These are phyloP conservation scores for Scolecobasidium constrictum DNA, from an alignment of 2,329 filamentous ascomycete genomes.

Conservation along the genomic window DNA sequence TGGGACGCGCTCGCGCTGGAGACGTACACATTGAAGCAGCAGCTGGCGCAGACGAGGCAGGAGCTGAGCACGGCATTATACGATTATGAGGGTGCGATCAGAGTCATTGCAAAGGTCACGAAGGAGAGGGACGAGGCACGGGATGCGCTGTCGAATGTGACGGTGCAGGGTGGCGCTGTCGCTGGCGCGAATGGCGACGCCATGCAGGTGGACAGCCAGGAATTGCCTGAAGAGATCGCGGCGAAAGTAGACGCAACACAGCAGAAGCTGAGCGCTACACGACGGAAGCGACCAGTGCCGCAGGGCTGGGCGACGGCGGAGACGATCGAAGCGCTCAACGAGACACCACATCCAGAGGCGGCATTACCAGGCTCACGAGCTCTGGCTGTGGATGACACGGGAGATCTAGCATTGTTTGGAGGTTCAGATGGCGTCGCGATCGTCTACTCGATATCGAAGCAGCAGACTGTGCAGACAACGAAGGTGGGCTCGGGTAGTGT, in stretches of 20 bases:
- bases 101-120: slow-evolving; percentile 86
- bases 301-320: slow-evolving; percentile 75
- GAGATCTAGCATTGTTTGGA: slow-evolving; percentile 60
- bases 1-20: slow-evolving; percentile 93
- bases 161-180: slow-evolving; percentile 49
- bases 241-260: slow-evolving; percentile 72
- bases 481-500: slow-evolving; percentile 46
- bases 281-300: slow-evolving; percentile 80
- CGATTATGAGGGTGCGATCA: slow-evolving; percentile 92
- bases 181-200: slow-evolving; percentile 55
- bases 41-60: slow-evolving; percentile 79
- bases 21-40: slow-evolving; percentile 81
- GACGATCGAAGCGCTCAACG: slow-evolving; percentile 50
- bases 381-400: slow-evolving; percentile 47
- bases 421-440: slow-evolving; percentile 65
- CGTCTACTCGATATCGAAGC: slow-evolving; percentile 67
- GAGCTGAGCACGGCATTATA: slow-evolving; percentile 91
- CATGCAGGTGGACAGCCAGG: slow-evolving; percentile 84
- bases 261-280: slow-evolving; percentile 74
- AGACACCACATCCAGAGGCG: slow-evolving; percentile 37
- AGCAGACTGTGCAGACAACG: slow-evolving; percentile 61
- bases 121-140: slow-evolving; percentile 87
- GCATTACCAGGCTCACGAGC: slow-evolving; percentile 48
- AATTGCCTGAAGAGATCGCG: slow-evolving; percentile 59
- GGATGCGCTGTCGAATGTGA: slow-evolving; percentile 76